A percentile compares a stretch with the other conserved stretches of the same genome.
phyloP scores from a whole-genome alignment of 2,329 filamentous ascomycete species.

The Sarocladiaceae sp. region DNA sequence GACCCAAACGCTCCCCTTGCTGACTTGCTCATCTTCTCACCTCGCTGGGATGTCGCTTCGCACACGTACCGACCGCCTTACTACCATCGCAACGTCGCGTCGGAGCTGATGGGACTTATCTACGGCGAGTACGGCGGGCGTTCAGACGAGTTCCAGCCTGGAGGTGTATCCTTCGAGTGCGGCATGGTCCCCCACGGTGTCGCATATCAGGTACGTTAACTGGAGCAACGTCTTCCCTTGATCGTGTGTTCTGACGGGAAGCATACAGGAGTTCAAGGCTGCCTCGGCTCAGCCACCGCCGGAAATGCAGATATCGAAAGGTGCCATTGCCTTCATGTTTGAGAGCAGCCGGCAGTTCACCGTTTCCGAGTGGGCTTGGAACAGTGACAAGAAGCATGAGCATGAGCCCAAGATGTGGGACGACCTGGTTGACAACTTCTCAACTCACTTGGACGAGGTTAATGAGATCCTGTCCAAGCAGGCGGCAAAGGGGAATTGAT shows the following conservation, averaged over 20 bases:
- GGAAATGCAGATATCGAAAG: constrained; percentile 37
- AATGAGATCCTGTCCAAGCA: constrained; percentile 5
- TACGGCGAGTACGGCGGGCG: constrained; percentile 24
- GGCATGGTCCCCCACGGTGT: constrained; percentile 42
- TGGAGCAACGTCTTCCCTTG: constrained; percentile 14
- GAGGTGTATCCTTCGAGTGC: constrained; percentile 34
- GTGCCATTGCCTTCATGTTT: constrained; percentile 45
- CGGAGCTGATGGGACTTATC: constrained; percentile 50
- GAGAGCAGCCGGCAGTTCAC: constrained; percentile 47
- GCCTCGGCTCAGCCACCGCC: constrained; percentile 24
- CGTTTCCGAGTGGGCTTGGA: constrained; percentile 49
- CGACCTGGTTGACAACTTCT: constrained; percentile 45
- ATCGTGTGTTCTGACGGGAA: constrained; percentile 17
- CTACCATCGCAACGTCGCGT: constrained; percentile 56
- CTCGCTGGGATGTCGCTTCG: constrained; percentile 58
- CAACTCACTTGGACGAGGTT: constrained; percentile 12
- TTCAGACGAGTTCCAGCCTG: constrained; percentile 38
- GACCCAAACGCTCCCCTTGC: constrained; percentile 48
- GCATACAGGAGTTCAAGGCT: constrained; percentile 41
- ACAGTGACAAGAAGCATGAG: constrained; percentile 30
- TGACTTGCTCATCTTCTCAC: constrained; percentile 64
- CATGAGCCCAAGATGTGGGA: constrained; percentile 49
- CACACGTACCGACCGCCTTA: constrained; percentile 59
- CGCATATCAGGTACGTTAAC: constrained; percentile 28
- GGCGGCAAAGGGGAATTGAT: too few species aligned